Conservation (phyloP, 2,329 filamentous ascomycete species). For the Aspergillus carbonarius region DNA sequence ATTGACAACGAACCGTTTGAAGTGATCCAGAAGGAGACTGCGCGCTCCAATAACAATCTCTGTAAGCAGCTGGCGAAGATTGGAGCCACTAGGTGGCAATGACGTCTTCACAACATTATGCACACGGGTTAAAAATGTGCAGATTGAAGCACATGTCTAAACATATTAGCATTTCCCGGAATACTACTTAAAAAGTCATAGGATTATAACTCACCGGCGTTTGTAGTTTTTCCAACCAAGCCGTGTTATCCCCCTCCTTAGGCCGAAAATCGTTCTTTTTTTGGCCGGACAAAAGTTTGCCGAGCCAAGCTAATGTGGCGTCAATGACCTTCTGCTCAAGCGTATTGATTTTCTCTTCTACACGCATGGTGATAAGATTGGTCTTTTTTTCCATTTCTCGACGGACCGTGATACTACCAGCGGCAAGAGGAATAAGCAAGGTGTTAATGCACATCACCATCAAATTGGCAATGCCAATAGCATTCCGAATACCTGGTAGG, state of each 20-base stretch:
- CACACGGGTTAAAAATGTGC: conserved; percentile 72
- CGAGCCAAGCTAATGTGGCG: conserved; percentile 73
- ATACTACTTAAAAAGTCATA: neutral
- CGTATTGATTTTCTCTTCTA: conserved; percentile 79
- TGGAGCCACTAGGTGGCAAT: conserved; percentile 64
- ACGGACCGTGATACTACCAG: conserved; percentile 84
- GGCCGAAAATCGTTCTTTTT: conserved; percentile 89
- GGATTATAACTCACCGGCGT: conserved; percentile 57
- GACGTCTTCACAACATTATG: conserved; percentile 64
- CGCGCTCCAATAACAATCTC: conserved; percentile 81
- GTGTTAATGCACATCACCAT: conserved; percentile 91
- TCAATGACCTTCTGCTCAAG: conserved; percentile 69
- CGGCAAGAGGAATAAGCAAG: conserved; percentile 84
- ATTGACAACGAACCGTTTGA: conserved; percentile 91
- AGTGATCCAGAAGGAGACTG: conserved; percentile 80
- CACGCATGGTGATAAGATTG: conserved; percentile 68
- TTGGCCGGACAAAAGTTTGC: conserved; percentile 70
- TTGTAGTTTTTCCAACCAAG: conserved; percentile 71
- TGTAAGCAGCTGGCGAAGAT: conserved; percentile 76
- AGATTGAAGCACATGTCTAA: conserved; percentile 74
- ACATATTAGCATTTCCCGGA: conserved; percentile 9
- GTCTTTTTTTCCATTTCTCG: conserved; percentile 85
- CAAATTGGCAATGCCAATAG: conserved; percentile 85
- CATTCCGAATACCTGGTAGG: conserved; percentile 72
- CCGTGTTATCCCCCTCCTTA: conserved; percentile 66